Percentiles rank a stretch among this genome's conserved stretches.
Evolutionary conservation across 2,329 filamentous ascomycete genomes (phyloP).

Genomic region (Diaporthe citrichinensis): DNA sequence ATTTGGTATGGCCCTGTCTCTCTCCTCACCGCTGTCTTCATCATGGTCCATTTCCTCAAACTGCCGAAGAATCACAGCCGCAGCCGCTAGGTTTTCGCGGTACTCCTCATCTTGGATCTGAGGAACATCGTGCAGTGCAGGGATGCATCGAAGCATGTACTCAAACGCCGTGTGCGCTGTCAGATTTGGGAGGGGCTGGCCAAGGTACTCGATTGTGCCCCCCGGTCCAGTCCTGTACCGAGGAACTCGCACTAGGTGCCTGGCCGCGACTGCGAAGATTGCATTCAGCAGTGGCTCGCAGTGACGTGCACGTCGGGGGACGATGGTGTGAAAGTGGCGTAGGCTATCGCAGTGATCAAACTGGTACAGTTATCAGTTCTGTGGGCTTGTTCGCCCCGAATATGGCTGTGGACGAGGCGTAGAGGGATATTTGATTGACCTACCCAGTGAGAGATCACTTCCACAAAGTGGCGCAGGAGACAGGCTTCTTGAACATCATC

Average conservation of each 20-base stretch:
- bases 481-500: slow-evolving; percentile 25
- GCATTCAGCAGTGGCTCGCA: slow-evolving; percentile 16
- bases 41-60: slow-evolving; percentile 8
- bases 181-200: background rate
- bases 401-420: no score
- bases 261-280: slow-evolving; percentile 1
- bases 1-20: background rate
- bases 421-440: background rate
- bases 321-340: background rate
- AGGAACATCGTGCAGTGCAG: background rate
- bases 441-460: slow-evolving; percentile 18
- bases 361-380: background rate
- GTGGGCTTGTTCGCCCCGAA: background rate
- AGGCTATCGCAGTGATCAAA: slow-evolving; percentile 17
- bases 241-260: slow-evolving; percentile 6
- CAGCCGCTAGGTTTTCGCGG: background rate
- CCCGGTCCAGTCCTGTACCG: background rate
- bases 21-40: background rate
- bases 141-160: slow-evolving; percentile 16
- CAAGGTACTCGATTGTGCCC: background rate
- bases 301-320: background rate
- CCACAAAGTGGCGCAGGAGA: slow-evolving; percentile 11
- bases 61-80: background rate
- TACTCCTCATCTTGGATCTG: slow-evolving; percentile 10
- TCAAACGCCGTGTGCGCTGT: slow-evolving; percentile 8